Evolutionary conservation across 2,329 filamentous ascomycete species (phyloP).

Genomic region (Fonsecaea nubica): DNA sequence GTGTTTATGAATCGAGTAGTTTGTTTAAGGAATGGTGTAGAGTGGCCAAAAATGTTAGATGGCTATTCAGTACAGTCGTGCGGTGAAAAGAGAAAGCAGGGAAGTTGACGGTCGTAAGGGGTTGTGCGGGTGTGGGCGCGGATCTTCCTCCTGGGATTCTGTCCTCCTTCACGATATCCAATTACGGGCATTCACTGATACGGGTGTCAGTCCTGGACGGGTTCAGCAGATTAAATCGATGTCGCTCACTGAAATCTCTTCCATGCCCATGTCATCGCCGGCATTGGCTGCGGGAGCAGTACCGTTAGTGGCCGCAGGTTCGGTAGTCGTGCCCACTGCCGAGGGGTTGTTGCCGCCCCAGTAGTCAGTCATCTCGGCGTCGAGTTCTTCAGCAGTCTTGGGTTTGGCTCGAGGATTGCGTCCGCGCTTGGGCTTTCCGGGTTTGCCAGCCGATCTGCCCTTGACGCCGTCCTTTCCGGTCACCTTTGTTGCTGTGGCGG

Average conservation of each 20-base stretch:
- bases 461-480: slow-evolving; percentile 55
- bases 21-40: background rate
- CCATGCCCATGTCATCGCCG: slow-evolving; percentile 61
- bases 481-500: slow-evolving; percentile 74
- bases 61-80: slow-evolving; percentile 20
- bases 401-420: slow-evolving; percentile 71
- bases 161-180: slow-evolving; percentile 13
- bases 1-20: slow-evolving; percentile 29
- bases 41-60: slow-evolving; percentile 5
- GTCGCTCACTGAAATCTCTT: slow-evolving; percentile 60
- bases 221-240: slow-evolving; percentile 33
- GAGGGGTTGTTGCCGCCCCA: slow-evolving; percentile 64
- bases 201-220: slow-evolving; percentile 36
- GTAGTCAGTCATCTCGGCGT: slow-evolving; percentile 98
- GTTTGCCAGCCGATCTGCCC: slow-evolving; percentile 64
- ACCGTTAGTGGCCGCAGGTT: slow-evolving; percentile 55
- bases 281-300: slow-evolving; percentile 56
- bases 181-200: slow-evolving; percentile 36
- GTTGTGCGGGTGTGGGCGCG: background rate
- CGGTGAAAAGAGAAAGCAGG: slow-evolving; percentile 21
- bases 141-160: background rate
- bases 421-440: slow-evolving; percentile 80
- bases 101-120: slow-evolving; percentile 6
- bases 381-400: slow-evolving; percentile 94
- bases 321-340: slow-evolving; percentile 52